Percentiles rank a stretch among this genome's conserved stretches.
phyloP scores from a whole-genome alignment of 768 basidiomycete species.

The Hygrocybe punicea region DNA sequence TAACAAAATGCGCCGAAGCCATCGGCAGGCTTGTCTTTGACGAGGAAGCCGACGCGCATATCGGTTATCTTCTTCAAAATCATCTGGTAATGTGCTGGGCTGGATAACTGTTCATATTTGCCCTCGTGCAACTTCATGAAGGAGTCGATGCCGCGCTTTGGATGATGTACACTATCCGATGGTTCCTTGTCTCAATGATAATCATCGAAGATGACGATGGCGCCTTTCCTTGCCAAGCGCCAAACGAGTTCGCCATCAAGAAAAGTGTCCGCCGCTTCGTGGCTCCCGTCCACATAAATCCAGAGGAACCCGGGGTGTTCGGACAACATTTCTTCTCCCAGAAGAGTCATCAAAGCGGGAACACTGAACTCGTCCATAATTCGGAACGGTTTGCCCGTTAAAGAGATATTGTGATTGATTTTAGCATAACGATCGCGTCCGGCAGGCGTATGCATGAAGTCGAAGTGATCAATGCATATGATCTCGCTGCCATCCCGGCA shows the following conservation, averaged over 20 bases:
- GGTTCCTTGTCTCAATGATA: constrained; percentile 53
- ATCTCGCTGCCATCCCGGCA: constrained; percentile 40
- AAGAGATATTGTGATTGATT: constrained; percentile 45
- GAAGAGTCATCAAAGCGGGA: constrained; percentile 46
- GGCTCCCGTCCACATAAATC: constrained; percentile 59
- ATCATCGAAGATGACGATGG: constrained; percentile 56
- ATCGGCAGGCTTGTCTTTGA: constrained; percentile 12
- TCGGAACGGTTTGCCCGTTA: constrained; percentile 45
- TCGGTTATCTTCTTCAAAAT: constrained; percentile 48
- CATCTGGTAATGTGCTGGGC: constrained; percentile 45
- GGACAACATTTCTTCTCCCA: constrained; percentile 43
- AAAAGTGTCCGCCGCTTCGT: constrained; percentile 57
- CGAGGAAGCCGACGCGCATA: constrained; percentile 53
- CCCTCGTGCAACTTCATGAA: constrained; percentile 50
- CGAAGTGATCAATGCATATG: constrained; percentile 59
- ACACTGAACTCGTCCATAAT: constrained; percentile 52
- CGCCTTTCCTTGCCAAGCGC: constrained; percentile 50
- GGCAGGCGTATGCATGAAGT: constrained; percentile 46
- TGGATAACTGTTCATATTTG: constrained; percentile 44
- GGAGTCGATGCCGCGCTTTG: constrained; percentile 53
- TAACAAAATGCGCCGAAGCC: constrained; percentile 35
- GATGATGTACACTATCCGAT: constrained; percentile 48
- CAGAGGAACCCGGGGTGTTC: constrained; percentile 49
- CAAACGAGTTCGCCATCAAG: constrained; percentile 60
- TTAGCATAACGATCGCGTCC: constrained; percentile 45